Evolutionary conservation across 495 filamentous ascomycete species (phyloP).

Genomic region (Hypoxylon lienhwacheense): DNA sequence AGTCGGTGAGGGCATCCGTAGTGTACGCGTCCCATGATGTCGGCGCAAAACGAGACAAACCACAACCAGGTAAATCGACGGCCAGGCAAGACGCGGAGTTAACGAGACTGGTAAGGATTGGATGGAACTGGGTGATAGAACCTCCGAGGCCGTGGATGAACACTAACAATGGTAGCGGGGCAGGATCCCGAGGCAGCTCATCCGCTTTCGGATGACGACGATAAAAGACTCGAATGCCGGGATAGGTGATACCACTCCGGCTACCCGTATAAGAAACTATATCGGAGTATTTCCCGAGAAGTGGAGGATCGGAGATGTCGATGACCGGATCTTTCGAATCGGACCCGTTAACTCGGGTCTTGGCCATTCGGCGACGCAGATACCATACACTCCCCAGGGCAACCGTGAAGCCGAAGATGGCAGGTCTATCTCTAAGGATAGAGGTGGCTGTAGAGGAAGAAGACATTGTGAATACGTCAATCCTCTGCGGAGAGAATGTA

Average conservation of each 20-base stretch:
- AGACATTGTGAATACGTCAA: slow-evolving; percentile 33
- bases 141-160: slow-evolving; percentile 93
- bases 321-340: slow-evolving; percentile 40
- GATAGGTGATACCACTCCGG: slow-evolving; percentile 65
- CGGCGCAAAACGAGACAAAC: slow-evolving; percentile 70
- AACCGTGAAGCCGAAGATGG: slow-evolving; percentile 28
- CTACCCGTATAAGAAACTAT: slow-evolving; percentile 68
- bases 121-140: slow-evolving; percentile 82
- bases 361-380: slow-evolving; percentile 35
- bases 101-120: slow-evolving; percentile 77
- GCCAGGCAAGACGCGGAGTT: slow-evolving; percentile 87
- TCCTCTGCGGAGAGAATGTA: not conserved
- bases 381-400: slow-evolving; percentile 31
- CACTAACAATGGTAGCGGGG: slow-evolving; percentile 79
- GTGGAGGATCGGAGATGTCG: slow-evolving; percentile 65
- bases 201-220: slow-evolving; percentile 76
- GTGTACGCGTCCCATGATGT: slow-evolving; percentile 78
- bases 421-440: slow-evolving; percentile 18
- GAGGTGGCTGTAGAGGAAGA: slow-evolving; percentile 19
- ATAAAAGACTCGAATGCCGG: slow-evolving; percentile 79
- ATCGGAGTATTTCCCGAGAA: slow-evolving; percentile 75
- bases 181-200: slow-evolving; percentile 70
- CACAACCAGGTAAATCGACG: slow-evolving; percentile 89
- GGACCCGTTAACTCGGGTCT: slow-evolving; percentile 29
- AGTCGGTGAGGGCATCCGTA: slow-evolving; percentile 70